Evolutionary conservation across 169 alveolate species (phyloP), one percentile per base, ranked within the genome.

Genomic region (Plasmodium falciparum): DNA sequence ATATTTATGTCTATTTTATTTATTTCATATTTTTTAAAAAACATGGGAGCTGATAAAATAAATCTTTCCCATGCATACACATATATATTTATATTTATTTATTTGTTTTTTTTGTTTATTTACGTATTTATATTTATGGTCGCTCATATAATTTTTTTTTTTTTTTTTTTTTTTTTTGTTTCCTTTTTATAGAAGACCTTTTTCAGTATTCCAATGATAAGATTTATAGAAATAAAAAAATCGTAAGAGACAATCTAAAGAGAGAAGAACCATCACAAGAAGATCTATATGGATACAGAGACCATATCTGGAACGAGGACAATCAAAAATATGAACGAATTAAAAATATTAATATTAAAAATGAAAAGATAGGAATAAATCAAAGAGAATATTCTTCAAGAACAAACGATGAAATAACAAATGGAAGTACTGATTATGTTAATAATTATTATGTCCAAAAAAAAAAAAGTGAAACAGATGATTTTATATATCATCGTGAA

Each of bases 381-480:
- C 61, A 65, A 62, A 33, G 45, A 33, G 45, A 33, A 33, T 33
- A 33, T 33, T 24, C 43, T 69, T 83, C 91, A 20, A 62, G 72
- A 43, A 59, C 33, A 52, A 76, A 76, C 8, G 91, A 56, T 39
- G 73, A 83, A 26, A 45, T 45, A 69, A 69, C 73, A 7, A 83
- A 67, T 83, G 91, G 24, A 12, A 83, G 91, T 49, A 83, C 73
- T n/a, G 91, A 83, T 39, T 54, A 54, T 69, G 24, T 83, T 17
- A 70, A 56, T 11, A 83, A 83, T 24, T 22, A 83, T 33, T 70
- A 67, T 52, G 26, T 47, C 9, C 67, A 83, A 49, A 67, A 83
- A 20, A 70, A 70, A 45, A 83, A 29, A 39, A 49, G 26, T n/a
- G 80, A 83, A 22, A n/a, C 49, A 20, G 45, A 26, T 33, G 62